Conservation (phyloP, 2,329 filamentous ascomycete genomes). For the Myriosclerotinia scirpicola region DNA sequence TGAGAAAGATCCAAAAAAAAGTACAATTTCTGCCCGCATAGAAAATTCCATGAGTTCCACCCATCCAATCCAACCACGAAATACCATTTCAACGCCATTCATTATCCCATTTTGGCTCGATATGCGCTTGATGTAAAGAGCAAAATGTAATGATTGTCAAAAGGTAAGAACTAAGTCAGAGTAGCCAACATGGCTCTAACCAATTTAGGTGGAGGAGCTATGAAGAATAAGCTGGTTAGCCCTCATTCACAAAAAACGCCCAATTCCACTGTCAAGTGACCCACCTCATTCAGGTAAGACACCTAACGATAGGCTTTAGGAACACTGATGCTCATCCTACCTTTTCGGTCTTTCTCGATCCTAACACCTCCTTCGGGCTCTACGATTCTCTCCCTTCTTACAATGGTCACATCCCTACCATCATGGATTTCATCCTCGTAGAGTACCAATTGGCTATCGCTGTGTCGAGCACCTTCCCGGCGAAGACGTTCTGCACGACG, state of each 20-base stretch:
- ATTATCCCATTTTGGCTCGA: slow-evolving; percentile 3
- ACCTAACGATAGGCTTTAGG: slow-evolving; percentile 61
- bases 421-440: slow-evolving; percentile 52
- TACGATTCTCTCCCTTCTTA: slow-evolving; percentile 53
- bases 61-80: slow-evolving; percentile 1
- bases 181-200: slow-evolving; percentile 71
- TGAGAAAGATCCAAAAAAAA: not conserved
- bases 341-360: slow-evolving; percentile 89
- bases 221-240: slow-evolving; percentile 32
- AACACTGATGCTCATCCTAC: slow-evolving; percentile 87
- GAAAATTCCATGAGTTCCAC: not conserved
- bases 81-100: slow-evolving; percentile 6
- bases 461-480: slow-evolving; percentile 53
- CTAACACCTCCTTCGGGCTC: slow-evolving; percentile 60
- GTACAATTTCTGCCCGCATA: not conserved
- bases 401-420: slow-evolving; percentile 50
- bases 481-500: slow-evolving; percentile 53
- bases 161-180: slow-evolving; percentile 51
- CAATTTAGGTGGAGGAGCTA: slow-evolving; percentile 63
- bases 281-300: slow-evolving; percentile 35
- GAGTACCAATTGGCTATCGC: slow-evolving; percentile 62
- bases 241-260: slow-evolving; percentile 22
- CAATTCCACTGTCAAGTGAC: slow-evolving; percentile 29
- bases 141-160: slow-evolving; percentile 2
- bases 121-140: slow-evolving; percentile 1